Base-by-base conservation (phyloP, 768 basidiomycete species). In the Boletus rubescentipes region DNA sequence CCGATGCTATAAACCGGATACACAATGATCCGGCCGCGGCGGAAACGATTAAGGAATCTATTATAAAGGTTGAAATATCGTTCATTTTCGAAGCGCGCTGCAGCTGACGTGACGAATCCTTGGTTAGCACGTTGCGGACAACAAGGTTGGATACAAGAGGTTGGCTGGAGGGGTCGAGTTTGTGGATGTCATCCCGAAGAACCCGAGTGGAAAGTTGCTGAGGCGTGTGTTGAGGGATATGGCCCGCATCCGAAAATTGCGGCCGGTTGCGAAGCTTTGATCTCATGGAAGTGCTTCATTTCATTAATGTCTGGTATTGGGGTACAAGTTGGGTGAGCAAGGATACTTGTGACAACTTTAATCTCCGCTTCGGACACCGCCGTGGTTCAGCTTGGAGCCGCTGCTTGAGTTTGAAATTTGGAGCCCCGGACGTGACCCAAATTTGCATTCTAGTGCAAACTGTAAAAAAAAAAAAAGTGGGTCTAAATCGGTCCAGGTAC, bases 121-220 rank as follows among this genome's bases (percentile, higher is more conserved):
- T 45, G 15, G 4, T n/a, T 38, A 85, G 84, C 75, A 83, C 55
- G 82, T 87, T 29, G 73, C 80, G 8, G 82, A 83, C 54, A 69
- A 72, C 20, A 87, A 86, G 61, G 74, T 78, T 6, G 69, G 72
- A 39, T 87, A 87, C 66, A 88, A 88, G 67, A 77, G 75, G 59
- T 65, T 88, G 2, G 71, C 76, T 5, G 85, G 83, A 8, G 86
- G 85, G 9, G 75, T 88, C 5, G 80, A 83, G 57, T 82, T 87
- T 53, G 75, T 85, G 23, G 79, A 85, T 40, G 69, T 64, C 2
- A 79, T 88, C 37, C 87, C 86, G 3, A 87, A 84, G 75, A 87
- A 85, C 60, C 83, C 86, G 3, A 84, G 83, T 21, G 86, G 87
- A n/a, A 86, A 86, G 65, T 75, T 85, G 42, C 75, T 85, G 31